Conservation (phyloP, 805 yeast species). For the Kazachstania martiniae region DNA sequence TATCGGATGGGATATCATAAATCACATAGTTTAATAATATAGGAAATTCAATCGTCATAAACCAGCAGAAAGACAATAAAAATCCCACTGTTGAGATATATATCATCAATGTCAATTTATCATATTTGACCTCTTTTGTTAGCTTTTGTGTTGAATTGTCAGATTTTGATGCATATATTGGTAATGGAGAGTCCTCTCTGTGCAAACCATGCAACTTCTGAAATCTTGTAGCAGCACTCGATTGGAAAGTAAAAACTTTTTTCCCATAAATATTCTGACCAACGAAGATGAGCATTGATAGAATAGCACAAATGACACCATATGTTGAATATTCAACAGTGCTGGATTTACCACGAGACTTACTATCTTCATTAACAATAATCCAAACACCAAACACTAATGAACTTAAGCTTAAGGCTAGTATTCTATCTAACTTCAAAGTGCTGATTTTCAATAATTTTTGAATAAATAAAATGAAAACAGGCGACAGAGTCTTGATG, state of each 20-base stretch:
- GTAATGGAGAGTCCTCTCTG: slow-evolving; percentile 13
- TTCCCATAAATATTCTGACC: slow-evolving; percentile 82
- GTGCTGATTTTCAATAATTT: slow-evolving; percentile 26
- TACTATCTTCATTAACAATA: slow-evolving; percentile 19
- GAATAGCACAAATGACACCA: slow-evolving; percentile 61
- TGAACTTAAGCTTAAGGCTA: slow-evolving; percentile 17
- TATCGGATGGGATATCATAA: slow-evolving; percentile 12
- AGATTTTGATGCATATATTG: slow-evolving; percentile 7
- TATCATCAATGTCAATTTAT: slow-evolving; percentile 68
- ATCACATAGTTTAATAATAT: slow-evolving; percentile 13
- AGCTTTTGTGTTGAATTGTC: not conserved
- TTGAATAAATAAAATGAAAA: slow-evolving; percentile 48
- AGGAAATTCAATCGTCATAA: slow-evolving; percentile 52
- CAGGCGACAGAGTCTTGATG: slow-evolving; percentile 56
- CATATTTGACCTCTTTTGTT: slow-evolving; percentile 39
- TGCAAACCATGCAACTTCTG: not conserved
- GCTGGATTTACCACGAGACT: slow-evolving; percentile 1
- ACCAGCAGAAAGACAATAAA: slow-evolving; percentile 60
- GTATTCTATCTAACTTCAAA: slow-evolving; percentile 6
- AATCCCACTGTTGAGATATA: slow-evolving; percentile 73
- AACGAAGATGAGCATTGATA: slow-evolving; percentile 67
- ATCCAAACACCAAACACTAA: slow-evolving; percentile 24
- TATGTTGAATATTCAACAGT: slow-evolving; percentile 10
- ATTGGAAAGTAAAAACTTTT: slow-evolving; percentile 50
- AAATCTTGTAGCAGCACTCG: slow-evolving; percentile 1